phyloP scores from a whole-genome alignment of 1,284 basidiomycete species.

The Ganoderma sinense region DNA sequence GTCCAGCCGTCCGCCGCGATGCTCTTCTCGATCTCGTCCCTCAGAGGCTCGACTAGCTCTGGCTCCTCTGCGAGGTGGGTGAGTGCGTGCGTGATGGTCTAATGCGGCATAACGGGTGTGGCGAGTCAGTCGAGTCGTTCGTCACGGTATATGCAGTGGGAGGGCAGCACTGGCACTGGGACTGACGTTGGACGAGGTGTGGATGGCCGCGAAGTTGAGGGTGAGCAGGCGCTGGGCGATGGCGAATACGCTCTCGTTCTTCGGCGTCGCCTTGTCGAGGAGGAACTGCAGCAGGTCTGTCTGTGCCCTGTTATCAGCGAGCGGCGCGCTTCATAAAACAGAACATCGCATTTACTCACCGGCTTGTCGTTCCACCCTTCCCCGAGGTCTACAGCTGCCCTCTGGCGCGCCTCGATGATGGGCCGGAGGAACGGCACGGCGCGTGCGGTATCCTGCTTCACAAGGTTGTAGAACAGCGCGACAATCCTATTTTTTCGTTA shows the following conservation, averaged over 20 bases:
- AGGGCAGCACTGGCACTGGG: too few species aligned
- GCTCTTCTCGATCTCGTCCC: constrained; percentile 52
- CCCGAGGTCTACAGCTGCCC: not conserved
- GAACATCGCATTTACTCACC: not conserved
- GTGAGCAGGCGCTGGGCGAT: not conserved
- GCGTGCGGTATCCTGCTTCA: not conserved
- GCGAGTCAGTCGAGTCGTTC: too few species aligned
- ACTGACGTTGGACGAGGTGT: not conserved
- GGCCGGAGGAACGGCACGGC: not conserved
- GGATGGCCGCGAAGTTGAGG: constrained; percentile 5
- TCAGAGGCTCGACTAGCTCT: constrained; percentile 48
- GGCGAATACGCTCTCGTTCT: not conserved
- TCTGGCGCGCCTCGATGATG: not conserved
- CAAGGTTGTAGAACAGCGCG: not conserved
- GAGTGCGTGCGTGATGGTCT: constrained; percentile 47
- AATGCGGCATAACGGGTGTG: too few species aligned
- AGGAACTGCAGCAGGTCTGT: constrained; percentile 54
- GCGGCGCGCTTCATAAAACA: not conserved
- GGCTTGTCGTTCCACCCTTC: constrained; percentile 1
- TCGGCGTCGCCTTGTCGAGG: constrained; percentile 42
- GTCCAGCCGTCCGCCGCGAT: constrained; percentile 52
- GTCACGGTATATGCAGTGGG: too few species aligned
- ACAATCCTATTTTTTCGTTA: not conserved
- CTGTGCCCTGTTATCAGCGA: constrained; percentile 28
- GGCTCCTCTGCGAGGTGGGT: constrained; percentile 49